Evolutionary conservation across 257 asterid species (phyloP).

Genomic region (Nyctanthes arbortristis): DNA sequence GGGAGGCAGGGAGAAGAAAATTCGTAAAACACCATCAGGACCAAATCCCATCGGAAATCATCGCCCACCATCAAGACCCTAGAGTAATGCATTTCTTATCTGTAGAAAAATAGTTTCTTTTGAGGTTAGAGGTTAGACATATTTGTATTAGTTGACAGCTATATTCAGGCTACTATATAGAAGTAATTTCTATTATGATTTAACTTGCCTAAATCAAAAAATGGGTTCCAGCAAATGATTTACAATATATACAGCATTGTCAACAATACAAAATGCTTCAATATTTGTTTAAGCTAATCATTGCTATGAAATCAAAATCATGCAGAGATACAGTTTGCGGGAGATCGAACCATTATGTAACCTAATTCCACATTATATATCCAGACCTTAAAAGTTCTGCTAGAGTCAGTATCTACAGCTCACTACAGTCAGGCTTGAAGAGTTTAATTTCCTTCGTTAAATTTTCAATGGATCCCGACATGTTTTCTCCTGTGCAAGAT

Average conservation of each 20-base stretch:
- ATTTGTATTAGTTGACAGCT: constrained; percentile 15
- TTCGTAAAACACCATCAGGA: constrained; percentile 59
- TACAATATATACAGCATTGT: constrained; percentile 15
- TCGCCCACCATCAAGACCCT: constrained; percentile 52
- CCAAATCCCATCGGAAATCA: constrained; percentile 69
- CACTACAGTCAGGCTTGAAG: background rate
- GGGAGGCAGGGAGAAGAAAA: constrained; percentile 40
- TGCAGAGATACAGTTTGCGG: constrained; percentile 14
- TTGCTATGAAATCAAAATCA: constrained; percentile 15
- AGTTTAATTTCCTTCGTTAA: background rate
- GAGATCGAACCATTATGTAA: constrained; percentile 1
- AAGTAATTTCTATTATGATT: constrained; percentile 14
- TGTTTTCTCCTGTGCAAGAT: background rate
- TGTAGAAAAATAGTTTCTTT: constrained; percentile 25
- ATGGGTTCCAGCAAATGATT: background rate
- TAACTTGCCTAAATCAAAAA: constrained; percentile 11
- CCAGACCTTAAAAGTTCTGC: background rate
- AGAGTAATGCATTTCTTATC: constrained; percentile 23
- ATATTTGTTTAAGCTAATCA: constrained; percentile 4
- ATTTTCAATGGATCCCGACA: background rate
- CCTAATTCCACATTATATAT: background rate
- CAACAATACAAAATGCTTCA: background rate
- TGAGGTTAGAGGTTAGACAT: constrained; percentile 27
- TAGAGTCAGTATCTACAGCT: background rate
- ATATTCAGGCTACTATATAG: constrained; percentile 8